Conservation (phyloP, 345 rosid genomes). For the Sonneratia caseolaris region DNA sequence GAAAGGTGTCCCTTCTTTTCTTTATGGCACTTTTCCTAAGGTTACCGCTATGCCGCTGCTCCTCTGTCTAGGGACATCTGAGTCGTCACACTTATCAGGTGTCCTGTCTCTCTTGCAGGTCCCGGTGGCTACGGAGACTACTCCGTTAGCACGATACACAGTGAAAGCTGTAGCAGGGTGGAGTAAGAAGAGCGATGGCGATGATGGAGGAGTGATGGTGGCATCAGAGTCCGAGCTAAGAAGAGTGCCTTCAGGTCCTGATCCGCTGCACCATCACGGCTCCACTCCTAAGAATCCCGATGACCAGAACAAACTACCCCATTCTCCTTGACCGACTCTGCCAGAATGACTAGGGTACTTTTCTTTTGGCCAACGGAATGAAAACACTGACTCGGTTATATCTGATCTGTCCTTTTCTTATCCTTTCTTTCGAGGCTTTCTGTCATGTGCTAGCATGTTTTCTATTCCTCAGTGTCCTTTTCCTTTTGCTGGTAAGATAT, state of each 20-base stretch:
- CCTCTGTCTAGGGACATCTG: too few species aligned
- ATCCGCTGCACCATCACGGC: conserved; percentile 76
- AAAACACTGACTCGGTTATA: too few species aligned
- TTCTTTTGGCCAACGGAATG: too few species aligned
- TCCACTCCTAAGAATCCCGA: conserved; percentile 38
- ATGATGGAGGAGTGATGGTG: conserved; percentile 1
- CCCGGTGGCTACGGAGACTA: background rate
- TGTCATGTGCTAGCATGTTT: too few species aligned
- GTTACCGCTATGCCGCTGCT: too few species aligned
- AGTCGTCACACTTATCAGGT: background rate
- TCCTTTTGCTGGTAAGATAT: too few species aligned
- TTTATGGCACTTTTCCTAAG: background rate
- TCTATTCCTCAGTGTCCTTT: too few species aligned
- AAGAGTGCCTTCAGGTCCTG: conserved; percentile 73
- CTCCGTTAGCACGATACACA: background rate
- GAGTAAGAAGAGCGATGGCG: background rate
- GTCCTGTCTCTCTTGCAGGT: background rate
- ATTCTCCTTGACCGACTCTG: conserved; percentile 16
- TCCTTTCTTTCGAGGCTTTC: too few species aligned
- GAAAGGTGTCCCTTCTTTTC: conserved; percentile 6
- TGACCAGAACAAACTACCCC: conserved; percentile 17
- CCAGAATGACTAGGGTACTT: background rate
- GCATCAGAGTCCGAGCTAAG: conserved; percentile 31
- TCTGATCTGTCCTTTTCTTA: too few species aligned
- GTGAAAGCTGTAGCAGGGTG: background rate